Base-by-base conservation (phyloP, 345 rosid species). In the Sonneratia caseolaris region DNA sequence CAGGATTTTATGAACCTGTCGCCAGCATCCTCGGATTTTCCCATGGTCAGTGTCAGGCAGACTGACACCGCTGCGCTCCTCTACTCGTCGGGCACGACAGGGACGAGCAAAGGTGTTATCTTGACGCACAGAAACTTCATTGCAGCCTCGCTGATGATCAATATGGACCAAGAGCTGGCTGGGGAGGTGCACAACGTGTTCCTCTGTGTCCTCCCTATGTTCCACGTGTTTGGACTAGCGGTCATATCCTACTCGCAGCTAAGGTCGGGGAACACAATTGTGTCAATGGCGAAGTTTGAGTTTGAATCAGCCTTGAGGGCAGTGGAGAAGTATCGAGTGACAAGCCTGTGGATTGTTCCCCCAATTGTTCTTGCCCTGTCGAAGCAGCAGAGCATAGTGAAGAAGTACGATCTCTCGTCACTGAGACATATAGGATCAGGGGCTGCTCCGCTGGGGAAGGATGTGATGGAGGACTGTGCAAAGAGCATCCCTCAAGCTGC, bases 21-120 rank as follows among this genome's bases (percentile, higher is more conserved):
- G 0, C 83, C 81, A 36, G 77, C 83, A 0, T 74, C 77, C 1
- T 73, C 88, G 0, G 86, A 80, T 7, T 80, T 90, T 22, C 92
- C 97, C 0, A 32, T 0, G 3, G 82, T 77, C 32, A 64, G 75
- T 0, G 73, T 88, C 14, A 82, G 79, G 79, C 97, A 91, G 78
- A 78, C 80, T 1, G 97, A 94, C 62, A 72, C 80, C 0, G 98
- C 96, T 7, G 76, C 81, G 21, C 79, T 94, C 68, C 73, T 94
- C 72, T 91, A 94, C 80, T 94, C 98, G 5, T 94, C 97, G 2
- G 97, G 98, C 19, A 94, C 98, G 14, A 94, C 93, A 12, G 96
- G 97, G 40, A 65, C 24, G 16, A 91, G 98, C 74, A 94, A 94
- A 79, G 98, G 98, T 5, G 98, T 91, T 18, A 71, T 89, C 35